Base-by-base conservation (phyloP, 208 protist genomes). In the Spironucleus salmonicida region DNA sequence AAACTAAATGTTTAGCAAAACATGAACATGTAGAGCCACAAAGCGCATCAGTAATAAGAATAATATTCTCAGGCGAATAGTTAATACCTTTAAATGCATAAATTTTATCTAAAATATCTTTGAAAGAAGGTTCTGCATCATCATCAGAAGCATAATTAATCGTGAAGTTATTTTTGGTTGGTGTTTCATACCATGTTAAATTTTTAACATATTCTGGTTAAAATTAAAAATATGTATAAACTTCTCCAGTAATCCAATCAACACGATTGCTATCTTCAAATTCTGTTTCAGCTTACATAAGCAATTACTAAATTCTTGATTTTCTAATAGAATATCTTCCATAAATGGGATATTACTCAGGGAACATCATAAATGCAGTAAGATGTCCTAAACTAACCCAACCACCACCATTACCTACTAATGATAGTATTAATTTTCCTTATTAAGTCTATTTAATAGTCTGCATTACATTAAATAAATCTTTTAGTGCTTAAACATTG, bases 21-120 rank as follows among this genome's bases (percentile, higher is more conserved):
- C 30, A 49, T 15, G 64, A n/a, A n/a, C 64, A 71, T 4, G 64
- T 71, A 38, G 64, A 71, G 2, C 64, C 64, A n/a, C 64, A 71
- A 19, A 15, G 26, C 7, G 30, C 7, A n/a, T 71, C 64, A 42
- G 64, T 71, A 11, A 71, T 4, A 9, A 71, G 15, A 40, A 38
- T 38, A 40, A 71, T 35, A 11, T 38, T 23, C 9, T 42, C 34
- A 32, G 64, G 64, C 4, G 7, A 45, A 9, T 45, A 35, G 11
- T 71, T 38, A 9, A 42, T n/a, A n/a, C 61, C 7, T n/a, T 2
- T 40, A n/a, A 42, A 42, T 35, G 15, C 45, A 71, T 71, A 71
- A 11, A 45, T 49, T 9, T 35, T n/a, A 23, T 7, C 11, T 15
- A 42, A 49, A 11, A n/a, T 2, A 9, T 45, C 11, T 15, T n/a